Evolutionary conservation across 345 rosid genomes (phyloP), one percentile per base, ranked within the genome.

Genomic region (Corchorus capsularis): DNA sequence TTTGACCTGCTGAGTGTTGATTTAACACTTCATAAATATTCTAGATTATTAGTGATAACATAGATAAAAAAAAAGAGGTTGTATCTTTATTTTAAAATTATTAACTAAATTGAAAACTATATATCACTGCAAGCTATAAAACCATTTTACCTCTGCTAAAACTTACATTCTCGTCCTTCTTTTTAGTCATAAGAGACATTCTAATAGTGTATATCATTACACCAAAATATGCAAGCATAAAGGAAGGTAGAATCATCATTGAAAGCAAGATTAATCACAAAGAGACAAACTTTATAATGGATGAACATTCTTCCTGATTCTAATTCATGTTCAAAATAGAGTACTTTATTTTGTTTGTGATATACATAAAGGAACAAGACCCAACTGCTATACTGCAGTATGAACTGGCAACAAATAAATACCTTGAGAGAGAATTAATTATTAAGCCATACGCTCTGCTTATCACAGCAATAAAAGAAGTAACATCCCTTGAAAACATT

Each of bases 11-110:
- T 67, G 39, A 46, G 35, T 46, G 8, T 46, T 22, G 14, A 13
- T 66, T 45, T 66, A 34, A 67, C 17, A 46, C 34, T 46, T 66
- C 11, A 62, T 62, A 62, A 62, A 62, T 37, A 47, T 67, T 53
- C 39, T 67, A 13, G 46, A 68, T 7, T 5, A 67, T 13, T 47
- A 46, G 8, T 22, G 20, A 66, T 22, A 20, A 66, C 41, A 49
- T 47, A 27, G 41, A 27, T 49, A 1, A 14, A 46, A 14, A 67
- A 68, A 22, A 22, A 22, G n/a, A 22, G 12, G 39, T 27, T n/a
- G 22, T 47, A 22, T 46, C 35, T 19, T 66, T 3, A 67, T 22
- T 67, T 47, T 55, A 47, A 49, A 47, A 49, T 27, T 11, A n/a
- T n/a, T n/a, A n/a, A n/a, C n/a, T n/a, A n/a, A n/a, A n/a, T n/a